phyloP scores from a whole-genome alignment of 1,284 basidiomycete species.

The Ceratobasidium papillatum region DNA sequence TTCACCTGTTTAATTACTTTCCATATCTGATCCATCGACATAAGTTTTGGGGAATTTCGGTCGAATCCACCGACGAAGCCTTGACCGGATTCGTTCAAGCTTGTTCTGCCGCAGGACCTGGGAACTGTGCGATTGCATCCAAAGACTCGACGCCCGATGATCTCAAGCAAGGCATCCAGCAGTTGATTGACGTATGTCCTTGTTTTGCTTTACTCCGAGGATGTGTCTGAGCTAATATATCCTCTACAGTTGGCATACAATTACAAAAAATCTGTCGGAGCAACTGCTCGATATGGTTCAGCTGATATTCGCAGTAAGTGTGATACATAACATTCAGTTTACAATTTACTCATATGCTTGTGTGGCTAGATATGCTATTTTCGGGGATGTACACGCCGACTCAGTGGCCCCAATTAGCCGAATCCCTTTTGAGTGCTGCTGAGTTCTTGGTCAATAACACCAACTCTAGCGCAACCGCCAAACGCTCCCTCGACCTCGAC shows the following conservation, averaged over 20 bases:
- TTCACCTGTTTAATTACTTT: not conserved
- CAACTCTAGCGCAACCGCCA: not conserved
- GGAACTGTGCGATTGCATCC: conserved; percentile 31
- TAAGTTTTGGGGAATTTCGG: not conserved
- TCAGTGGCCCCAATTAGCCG: conserved; percentile 27
- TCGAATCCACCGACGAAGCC: conserved; percentile 28
- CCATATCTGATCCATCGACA: not conserved
- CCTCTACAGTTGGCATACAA: conserved; percentile 13
- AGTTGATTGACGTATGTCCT: conserved; percentile 7
- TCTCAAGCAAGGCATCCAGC: not conserved
- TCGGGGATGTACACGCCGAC: conserved; percentile 30
- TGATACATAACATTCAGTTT: not conserved
- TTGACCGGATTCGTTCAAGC: conserved; percentile 19
- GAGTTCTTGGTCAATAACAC: not conserved
- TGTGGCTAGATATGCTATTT: conserved; percentile 22
- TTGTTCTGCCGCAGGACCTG: conserved; percentile 34
- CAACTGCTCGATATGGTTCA: not conserved
- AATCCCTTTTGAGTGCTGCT: not conserved
- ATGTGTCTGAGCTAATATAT: not conserved
- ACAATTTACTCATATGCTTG: not conserved
- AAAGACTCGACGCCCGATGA: not conserved
- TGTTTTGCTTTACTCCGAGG: too few species aligned
- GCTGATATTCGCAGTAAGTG: conserved; percentile 31
- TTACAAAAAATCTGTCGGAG: conserved; percentile 15
- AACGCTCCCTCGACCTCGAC: not conserved